Evolutionary conservation across 2,329 filamentous ascomycete species (phyloP), one percentile per base, ranked within the genome.

Genomic region (Ophiostoma sp.): DNA sequence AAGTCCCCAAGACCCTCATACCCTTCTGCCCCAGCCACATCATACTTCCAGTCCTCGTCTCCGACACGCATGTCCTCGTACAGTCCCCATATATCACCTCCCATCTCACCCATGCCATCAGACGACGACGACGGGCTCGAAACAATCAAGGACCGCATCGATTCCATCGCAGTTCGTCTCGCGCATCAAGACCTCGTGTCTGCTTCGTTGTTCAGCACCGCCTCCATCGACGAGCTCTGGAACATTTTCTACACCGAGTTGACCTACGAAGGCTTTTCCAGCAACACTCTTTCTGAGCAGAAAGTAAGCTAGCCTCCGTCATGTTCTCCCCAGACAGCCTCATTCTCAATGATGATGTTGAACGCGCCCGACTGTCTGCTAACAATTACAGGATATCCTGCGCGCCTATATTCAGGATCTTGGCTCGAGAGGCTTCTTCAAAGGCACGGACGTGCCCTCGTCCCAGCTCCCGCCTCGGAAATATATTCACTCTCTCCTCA

Each of bases 391-490:
- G 86, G 84, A 87, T 72, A 79, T 87, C 9, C 76, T 87, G 38
- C 80, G 84, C 70, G 84, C 85, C 27, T 87, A 88, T 73, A 86
- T 88, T 58, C 83, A 84, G 47, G 83, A 86, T 73, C 80, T 88
- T 70, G 83, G 86, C 71, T 81, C 84, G 55, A 78, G 82, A 67
- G 78, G 79, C 47, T 75, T 76, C n/a, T 74, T 77, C 12, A 78
- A 79, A 52, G 79, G 78, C 36, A 80, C 80, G 40, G 75, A 77
- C 45, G 80, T 80, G 12, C 82, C 84, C 0, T 78, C 68, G 40
- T 66, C 64, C 9, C 82, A 83, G 71, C 78, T 80, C 44, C 67
- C 77, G 76, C 67, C 73, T 74, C 64, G 68, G 65, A 68, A 70
- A 41, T 42, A 67, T 45, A 65, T 71, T 58, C 70, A 70, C 9